These are phyloP conservation scores for Amanita exitialis DNA, from an alignment of 768 basidiomycete genomes.

Conservation along the genomic window DNA sequence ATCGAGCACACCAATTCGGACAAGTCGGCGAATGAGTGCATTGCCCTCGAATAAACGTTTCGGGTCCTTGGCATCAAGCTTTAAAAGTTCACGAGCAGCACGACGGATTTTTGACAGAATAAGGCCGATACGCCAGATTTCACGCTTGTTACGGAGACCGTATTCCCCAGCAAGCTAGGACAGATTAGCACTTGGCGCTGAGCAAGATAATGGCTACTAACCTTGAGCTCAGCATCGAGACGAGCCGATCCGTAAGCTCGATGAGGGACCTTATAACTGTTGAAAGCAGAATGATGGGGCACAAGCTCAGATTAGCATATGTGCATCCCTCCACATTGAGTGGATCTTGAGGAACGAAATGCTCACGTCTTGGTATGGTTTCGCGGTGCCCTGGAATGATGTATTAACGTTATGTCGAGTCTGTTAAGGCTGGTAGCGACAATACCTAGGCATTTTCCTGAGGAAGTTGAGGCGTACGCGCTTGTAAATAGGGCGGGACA, in stretches of 20 bases:
- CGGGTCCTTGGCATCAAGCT: constrained; percentile 99
- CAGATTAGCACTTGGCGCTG: neutral
- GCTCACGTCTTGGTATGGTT: constrained; percentile 95
- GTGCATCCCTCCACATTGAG: constrained; percentile 50
- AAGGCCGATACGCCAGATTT: constrained; percentile 99
- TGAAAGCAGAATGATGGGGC: constrained; percentile 43
- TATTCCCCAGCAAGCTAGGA: constrained; percentile 95
- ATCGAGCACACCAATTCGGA: constrained; percentile 99
- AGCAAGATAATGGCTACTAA: constrained; percentile 19
- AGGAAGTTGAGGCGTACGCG: constrained; percentile 22
- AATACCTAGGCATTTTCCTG: constrained; percentile 83
- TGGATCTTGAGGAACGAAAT: constrained; percentile 51
- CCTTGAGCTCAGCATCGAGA: constrained; percentile 99
- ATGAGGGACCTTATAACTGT: constrained; percentile 97
- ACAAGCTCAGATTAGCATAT: constrained; percentile 54
- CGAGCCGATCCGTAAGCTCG: constrained; percentile 95
- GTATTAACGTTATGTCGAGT: constrained; percentile 19
- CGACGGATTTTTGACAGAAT: constrained; percentile 99
- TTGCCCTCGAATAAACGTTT: constrained; percentile 99
- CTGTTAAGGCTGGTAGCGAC: constrained; percentile 7
- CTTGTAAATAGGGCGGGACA: constrained; percentile 20
- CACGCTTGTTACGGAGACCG: constrained; percentile 99
- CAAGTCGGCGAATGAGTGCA: constrained; percentile 89
- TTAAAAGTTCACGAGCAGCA: constrained; percentile 99
- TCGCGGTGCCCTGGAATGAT: constrained; percentile 64